Percentiles rank a stretch among this genome's conserved stretches.
Conservation (phyloP, 2,329 filamentous ascomycete species). For the Karstenula rhodostoma region DNA sequence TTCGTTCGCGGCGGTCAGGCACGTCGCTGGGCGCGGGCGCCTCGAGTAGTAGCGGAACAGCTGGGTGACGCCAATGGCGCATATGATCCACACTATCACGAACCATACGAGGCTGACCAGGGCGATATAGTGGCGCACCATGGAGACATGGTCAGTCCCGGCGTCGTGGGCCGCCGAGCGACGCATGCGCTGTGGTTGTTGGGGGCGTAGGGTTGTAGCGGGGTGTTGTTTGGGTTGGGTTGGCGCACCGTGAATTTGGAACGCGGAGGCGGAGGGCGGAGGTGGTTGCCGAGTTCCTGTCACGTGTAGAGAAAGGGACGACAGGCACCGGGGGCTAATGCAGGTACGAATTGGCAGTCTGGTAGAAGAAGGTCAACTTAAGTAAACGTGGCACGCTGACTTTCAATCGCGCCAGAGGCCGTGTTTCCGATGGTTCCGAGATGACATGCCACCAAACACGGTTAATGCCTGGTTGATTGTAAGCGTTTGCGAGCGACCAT, state of each 20-base stretch:
- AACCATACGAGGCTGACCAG: constrained; percentile 65
- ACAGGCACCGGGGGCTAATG: constrained; percentile 3
- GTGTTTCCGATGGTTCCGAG: constrained; percentile 10
- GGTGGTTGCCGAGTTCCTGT: constrained; percentile 26
- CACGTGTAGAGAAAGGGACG: constrained; percentile 6
- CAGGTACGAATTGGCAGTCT: constrained; percentile 9
- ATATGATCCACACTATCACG: constrained; percentile 62
- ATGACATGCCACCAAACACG: neutral
- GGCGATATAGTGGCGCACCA: constrained; percentile 50
- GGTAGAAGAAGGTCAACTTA: neutral
- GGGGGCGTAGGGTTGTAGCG: neutral
- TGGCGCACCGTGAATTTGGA: constrained; percentile 20
- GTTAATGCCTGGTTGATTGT: neutral
- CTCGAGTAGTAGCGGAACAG: constrained; percentile 65
- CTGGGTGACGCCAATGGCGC: constrained; percentile 65
- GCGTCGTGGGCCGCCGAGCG: constrained; percentile 31
- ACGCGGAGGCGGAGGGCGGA: constrained; percentile 16
- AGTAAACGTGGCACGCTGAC: neutral
- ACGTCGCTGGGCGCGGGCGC: constrained; percentile 54
- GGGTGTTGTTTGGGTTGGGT: constrained; percentile 18
- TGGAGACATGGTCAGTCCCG: constrained; percentile 44
- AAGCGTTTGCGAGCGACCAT: neutral
- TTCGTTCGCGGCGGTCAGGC: constrained; percentile 45
- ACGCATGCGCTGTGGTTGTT: constrained; percentile 43
- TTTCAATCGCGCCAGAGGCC: neutral